Evolutionary conservation across 1,284 basidiomycete species (phyloP), one percentile per base, ranked within the genome.

Genomic region (Porogramme epimiltina): DNA sequence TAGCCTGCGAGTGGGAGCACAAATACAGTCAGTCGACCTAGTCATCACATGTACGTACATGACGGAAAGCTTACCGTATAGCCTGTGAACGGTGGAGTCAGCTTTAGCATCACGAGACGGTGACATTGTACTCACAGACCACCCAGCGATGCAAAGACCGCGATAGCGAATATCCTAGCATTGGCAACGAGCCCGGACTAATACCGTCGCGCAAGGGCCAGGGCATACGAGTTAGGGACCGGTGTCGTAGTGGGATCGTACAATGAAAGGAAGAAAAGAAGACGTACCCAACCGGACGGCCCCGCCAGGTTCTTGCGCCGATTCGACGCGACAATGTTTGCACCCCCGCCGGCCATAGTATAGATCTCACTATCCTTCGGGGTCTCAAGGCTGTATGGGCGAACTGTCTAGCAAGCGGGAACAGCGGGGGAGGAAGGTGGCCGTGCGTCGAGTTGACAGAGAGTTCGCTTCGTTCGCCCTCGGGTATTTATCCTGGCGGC

Each of bases 101-200:
- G 49, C 42, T 28, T 31, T 18, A 24, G 51, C 33, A n/a, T 23
- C 3, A 42, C 20, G n/a, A 28, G 15, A 38, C 4, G 24, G 36
- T 1, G 18, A 2, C n/a, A n/a, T n/a, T n/a, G 25, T 19, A 73
- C 84, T 70, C 64, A 86, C 84, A 87, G 62, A 59, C 85, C 85
- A 67, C 85, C 85, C 23, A 87, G 72, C 13, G 85, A 87, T 3
- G 85, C 85, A 62, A 87, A 88, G n/a, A 89, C 76, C 11, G 85
- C 80, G 47, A 85, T 84, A 18, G 76, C 69, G 58, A 87, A 86
- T 34, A 86, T 70, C 54, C 74, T 76, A 28, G 76, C 72, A 62
- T 87, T 88, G 54, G 81, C 78, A 15, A 87, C 69, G 33, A 87
- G 70, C 2, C 84, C 85, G 51, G 75, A 77, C 85, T 86, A 60